Conservation (phyloP, 2,329 filamentous ascomycete genomes). For the Chaetomiaceae sp. region DNA sequence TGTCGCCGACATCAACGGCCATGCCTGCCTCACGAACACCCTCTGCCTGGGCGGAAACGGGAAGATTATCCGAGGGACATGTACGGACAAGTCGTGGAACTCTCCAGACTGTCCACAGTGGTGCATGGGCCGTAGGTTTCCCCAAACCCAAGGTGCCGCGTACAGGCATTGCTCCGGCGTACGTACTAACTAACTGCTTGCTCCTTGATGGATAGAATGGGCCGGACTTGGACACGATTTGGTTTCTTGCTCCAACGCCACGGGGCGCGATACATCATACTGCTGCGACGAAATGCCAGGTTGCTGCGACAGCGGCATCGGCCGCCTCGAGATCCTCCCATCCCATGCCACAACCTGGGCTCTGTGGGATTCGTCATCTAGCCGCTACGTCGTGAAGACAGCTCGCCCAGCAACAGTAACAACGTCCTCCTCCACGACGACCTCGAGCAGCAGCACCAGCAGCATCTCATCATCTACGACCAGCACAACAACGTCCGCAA, state of each 20-base stretch:
- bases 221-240: background rate
- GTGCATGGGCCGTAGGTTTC: background rate
- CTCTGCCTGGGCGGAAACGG: background rate
- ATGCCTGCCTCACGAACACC: conserved; percentile 7
- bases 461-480: too few relatives aligned
- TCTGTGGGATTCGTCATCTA: background rate
- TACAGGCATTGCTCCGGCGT: background rate
- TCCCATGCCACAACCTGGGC: background rate
- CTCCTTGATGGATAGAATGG: background rate
- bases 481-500: too few relatives aligned
- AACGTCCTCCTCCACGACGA: background rate
- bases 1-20: background rate
- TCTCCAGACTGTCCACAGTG: conserved; percentile 6
- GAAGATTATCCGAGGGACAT: conserved; percentile 3
- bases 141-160: background rate
- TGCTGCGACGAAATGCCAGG: background rate
- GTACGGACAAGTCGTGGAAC: conserved; percentile 5
- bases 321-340: background rate
- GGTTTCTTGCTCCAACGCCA: background rate
- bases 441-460: too few relatives aligned
- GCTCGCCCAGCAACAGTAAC: background rate
- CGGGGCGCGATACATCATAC: background rate
- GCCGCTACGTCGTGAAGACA: background rate
- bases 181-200: background rate
- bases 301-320: background rate